Percentiles rank a stretch among this genome's conserved stretches.
phyloP scores from a whole-genome alignment of 306 rosid genomes.

The Hippophae rhamnoides region DNA sequence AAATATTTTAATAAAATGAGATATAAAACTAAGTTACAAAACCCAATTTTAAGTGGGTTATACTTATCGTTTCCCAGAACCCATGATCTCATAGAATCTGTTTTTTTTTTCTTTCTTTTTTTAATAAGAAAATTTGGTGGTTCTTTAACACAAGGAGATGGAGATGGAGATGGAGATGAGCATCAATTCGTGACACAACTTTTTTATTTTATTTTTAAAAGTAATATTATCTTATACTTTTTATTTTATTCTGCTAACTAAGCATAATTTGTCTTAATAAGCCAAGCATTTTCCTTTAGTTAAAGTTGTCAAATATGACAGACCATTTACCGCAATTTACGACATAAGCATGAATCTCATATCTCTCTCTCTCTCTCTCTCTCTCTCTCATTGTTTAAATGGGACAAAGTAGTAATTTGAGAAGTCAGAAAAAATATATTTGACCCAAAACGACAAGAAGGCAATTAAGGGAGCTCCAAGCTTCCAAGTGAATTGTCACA shows the following conservation, averaged over 20 bases:
- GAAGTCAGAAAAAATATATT: constrained; percentile 3
- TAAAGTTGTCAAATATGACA: too few species aligned
- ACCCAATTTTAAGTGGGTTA: too few species aligned
- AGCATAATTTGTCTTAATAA: too few species aligned
- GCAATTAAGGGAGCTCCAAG: constrained; percentile 3
- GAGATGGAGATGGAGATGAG: constrained; percentile 34
- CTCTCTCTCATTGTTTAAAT: not conserved
- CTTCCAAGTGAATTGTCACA: constrained; percentile 6
- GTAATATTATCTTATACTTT: too few species aligned
- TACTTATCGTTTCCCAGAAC: too few species aligned
- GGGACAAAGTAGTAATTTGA: not conserved
- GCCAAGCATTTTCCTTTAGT: too few species aligned
- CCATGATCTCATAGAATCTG: too few species aligned
- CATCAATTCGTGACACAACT: constrained; percentile 35
- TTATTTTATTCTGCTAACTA: too few species aligned
- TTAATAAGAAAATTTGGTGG: constrained; percentile 24
- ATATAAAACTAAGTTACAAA: too few species aligned
- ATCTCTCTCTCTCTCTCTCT: not conserved
- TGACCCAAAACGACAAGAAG: constrained; percentile 8
- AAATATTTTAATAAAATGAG: too few species aligned
- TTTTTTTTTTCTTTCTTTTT: too few species aligned
- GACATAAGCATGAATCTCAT: not conserved
- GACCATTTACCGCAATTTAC: not conserved
- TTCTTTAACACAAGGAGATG: constrained; percentile 41
- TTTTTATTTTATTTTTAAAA: not conserved